phyloP scores from a whole-genome alignment of 2,329 filamentous ascomycete genomes.

The Xylaria sp. region DNA sequence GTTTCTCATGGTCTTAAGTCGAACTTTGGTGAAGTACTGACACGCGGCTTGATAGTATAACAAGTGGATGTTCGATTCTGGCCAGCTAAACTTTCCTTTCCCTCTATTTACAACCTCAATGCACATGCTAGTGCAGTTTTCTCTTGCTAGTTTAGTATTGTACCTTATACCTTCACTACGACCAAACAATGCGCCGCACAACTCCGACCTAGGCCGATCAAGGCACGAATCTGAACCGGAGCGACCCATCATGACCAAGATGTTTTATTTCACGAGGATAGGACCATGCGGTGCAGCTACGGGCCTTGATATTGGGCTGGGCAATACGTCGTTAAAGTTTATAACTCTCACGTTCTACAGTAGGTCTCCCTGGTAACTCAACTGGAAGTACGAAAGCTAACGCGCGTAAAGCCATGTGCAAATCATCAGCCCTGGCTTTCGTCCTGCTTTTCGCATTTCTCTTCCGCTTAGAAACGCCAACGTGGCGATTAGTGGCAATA shows the following conservation, averaged over 20 bases:
- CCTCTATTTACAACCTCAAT: slow-evolving; percentile 94
- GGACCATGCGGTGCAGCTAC: slow-evolving; percentile 93
- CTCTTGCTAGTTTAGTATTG: slow-evolving; percentile 79
- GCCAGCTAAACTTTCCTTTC: slow-evolving; percentile 88
- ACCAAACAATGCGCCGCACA: slow-evolving; percentile 63
- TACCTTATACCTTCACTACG: slow-evolving; percentile 85
- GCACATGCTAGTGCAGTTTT: slow-evolving; percentile 96
- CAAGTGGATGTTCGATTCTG: slow-evolving; percentile 98
- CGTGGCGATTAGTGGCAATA: slow-evolving; percentile 84
- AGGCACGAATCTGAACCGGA: slow-evolving; percentile 65
- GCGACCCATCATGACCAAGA: slow-evolving; percentile 78
- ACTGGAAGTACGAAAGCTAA: slow-evolving; percentile 17
- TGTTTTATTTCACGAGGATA: slow-evolving; percentile 92
- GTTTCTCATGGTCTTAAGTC: slow-evolving; percentile 48
- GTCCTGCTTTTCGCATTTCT: slow-evolving; percentile 95
- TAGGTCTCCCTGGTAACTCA: slow-evolving; percentile 53
- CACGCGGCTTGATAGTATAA: slow-evolving; percentile 75
- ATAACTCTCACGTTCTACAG: slow-evolving; percentile 97
- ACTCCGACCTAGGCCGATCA: slow-evolving; percentile 61
- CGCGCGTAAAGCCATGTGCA: slow-evolving; percentile 81
- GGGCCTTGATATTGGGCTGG: slow-evolving; percentile 92
- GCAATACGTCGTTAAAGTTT: slow-evolving; percentile 95
- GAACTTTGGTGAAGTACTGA: not conserved
- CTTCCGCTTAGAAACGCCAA: slow-evolving; percentile 89
- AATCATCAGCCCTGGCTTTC: slow-evolving; percentile 94